Evolutionary conservation across 2,329 filamentous ascomycete genomes (phyloP).

Genomic region (Penicillium sp.): DNA sequence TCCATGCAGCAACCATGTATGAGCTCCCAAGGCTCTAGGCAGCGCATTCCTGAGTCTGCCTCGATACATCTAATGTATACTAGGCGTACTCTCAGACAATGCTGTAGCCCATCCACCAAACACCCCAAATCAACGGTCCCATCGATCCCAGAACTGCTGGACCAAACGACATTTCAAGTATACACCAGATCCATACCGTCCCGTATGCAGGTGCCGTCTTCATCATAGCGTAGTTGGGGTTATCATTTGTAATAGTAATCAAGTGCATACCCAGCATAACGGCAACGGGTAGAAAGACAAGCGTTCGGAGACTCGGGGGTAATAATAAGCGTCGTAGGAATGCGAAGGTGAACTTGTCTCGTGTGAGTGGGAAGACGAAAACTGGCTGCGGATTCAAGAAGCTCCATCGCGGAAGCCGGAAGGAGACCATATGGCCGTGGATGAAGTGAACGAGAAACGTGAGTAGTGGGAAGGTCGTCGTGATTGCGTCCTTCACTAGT

Average conservation of each 20-base stretch:
- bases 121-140: constrained; percentile 52
- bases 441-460: constrained; percentile 46
- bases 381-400: constrained; percentile 12
- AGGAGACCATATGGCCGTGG: constrained; percentile 45
- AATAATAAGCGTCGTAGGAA: constrained; percentile 33
- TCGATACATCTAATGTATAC: not conserved
- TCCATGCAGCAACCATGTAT: not conserved
- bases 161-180: constrained; percentile 77
- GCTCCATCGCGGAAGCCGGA: constrained; percentile 15
- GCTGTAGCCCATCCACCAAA: constrained; percentile 56
- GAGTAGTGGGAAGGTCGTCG: constrained; percentile 43
- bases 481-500: constrained; percentile 37
- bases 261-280: constrained; percentile 69
- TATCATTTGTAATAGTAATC: constrained; percentile 75
- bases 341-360: constrained; percentile 25
- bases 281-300: constrained; percentile 35
- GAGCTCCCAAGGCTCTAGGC: not conserved
- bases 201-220: constrained; percentile 87
- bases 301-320: constrained; percentile 33
- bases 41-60: not conserved
- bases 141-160: constrained; percentile 61
- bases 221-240: constrained; percentile 85
- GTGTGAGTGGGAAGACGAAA: constrained; percentile 27
- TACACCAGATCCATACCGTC: constrained; percentile 88
- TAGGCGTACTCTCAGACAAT: constrained; percentile 30